Conservation (phyloP, 179 eudicot species). For the Silene coronaria region DNA sequence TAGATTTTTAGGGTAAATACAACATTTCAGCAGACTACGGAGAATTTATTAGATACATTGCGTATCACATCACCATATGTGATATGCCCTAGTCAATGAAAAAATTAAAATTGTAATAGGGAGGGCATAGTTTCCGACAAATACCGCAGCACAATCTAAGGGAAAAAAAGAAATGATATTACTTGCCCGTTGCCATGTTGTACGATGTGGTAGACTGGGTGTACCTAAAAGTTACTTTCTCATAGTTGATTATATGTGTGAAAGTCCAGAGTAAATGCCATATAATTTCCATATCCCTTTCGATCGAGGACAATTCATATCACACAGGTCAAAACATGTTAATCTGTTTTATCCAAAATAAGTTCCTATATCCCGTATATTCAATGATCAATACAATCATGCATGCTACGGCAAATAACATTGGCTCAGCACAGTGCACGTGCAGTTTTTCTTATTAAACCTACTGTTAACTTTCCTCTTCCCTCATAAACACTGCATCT, state of each 20-base stretch:
- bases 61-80: no score
- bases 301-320: neutral
- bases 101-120: neutral
- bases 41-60: no score
- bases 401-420: neutral
- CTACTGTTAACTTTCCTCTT: neutral
- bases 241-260: no score
- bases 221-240: no score
- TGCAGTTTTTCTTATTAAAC: no score
- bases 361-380: neutral
- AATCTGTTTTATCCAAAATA: neutral
- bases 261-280: neutral
- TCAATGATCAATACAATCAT: neutral
- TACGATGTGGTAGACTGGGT: no score
- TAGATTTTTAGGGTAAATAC: no score
- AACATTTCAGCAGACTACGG: no score
- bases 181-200: no score
- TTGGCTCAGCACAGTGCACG: neutral
- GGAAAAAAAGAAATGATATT: no score
- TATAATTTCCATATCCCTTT: neutral
- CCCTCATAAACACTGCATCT: neutral
- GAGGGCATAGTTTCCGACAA: neutral
- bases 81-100: no score
- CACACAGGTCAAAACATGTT: neutral
- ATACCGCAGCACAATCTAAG: no score